Base-by-base conservation (phyloP, 2,329 filamentous ascomycete species). In the Ceratocystis papillata region DNA sequence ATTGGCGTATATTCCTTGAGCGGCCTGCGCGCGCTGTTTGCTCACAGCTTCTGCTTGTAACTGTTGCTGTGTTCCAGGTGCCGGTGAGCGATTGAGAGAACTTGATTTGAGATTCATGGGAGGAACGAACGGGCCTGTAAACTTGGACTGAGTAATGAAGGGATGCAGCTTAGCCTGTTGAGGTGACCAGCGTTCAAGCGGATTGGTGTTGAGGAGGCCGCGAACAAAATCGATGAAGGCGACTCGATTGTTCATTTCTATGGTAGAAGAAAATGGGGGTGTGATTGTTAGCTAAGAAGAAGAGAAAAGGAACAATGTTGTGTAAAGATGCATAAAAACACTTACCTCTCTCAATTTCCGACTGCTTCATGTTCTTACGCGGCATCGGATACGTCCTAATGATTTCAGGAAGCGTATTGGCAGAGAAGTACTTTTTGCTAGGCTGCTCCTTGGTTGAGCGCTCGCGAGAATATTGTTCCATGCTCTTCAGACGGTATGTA, bases 391-490 rank as follows among this genome's bases (percentile, higher is more conserved):
- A 99, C 66, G 89, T 91, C 74, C 95, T 90, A 78, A 99, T 97
- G 70, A 99, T 99, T 70, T 99, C 94, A 3, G 93, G 93, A 64
- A 99, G 78, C 1, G 91, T 96, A 50, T 86, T 96, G 45, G 92
- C 91, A 72, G 93, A 89, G 78, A 99, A 99, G 76, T 99, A 99
- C 77, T 97, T 97, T 80, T 99, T 99, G 83, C 94, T 99, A 25
- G 94, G 94, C 75, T 97, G 94, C 76, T 99, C 94, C 75, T 99
- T 99, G 45, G 91, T 94, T 67, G 89, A 89, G 74, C 96, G 94
- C 74, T 99, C 94, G 66, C 93, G 82, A 17, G 94, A 93, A 75
- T 97, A 99, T 75, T 96, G 91, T 73, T 99, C 94, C 89, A 99
- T 95, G 70, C 88, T 90, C 79, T 99, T 99, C 48, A 99, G 79